Base-by-base conservation (phyloP, 257 asterid genomes). In the Verbena officinalis region DNA sequence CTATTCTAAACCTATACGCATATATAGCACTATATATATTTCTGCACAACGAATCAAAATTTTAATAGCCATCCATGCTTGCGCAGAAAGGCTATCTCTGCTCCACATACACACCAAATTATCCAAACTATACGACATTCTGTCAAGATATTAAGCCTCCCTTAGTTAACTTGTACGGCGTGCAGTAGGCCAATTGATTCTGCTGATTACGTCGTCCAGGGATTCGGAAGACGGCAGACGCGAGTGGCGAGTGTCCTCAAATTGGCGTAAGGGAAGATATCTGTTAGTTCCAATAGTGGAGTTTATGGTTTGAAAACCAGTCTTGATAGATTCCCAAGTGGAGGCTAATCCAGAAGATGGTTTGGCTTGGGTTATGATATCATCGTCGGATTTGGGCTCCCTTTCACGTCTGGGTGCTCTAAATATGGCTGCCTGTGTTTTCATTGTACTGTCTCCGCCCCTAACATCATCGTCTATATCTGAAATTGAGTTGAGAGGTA, bases 311-410 rank as follows among this genome's bases (percentile, higher is more conserved):
- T 58, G 71, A 4, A 90, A 77, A 24, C 94, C 78, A 1, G 33
- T 62, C 81, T 81, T 87, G 86, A 90, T 58, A 11, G 85, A 78
- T 42, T 81, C 78, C 95, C 97, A 87, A 5, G 89, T 78, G 3
- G 86, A 76, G 58, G 83, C 59, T 39, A 78, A 7, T 31, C 76
- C 59, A 7, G 85, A 64, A 46, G 90, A 65, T 22, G 85, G 45
- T 65, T 73, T 78, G 22, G 23, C 64, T 23, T 16, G 68, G 50
- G 30, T 36, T 9, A 9, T 5, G 59, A 39, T 65, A 15, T 31
- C 27, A 61, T 31, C 48, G 30, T 69, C 77, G 36, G 36, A 30
- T 30, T 30, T 20, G 45, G 4, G 33, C 67, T 55, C 51, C 46
- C 63, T n/a, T 64, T 72, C 77, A 55, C 65, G 71, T 40, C 59